Percentiles rank a stretch among this genome's conserved stretches.
These are phyloP conservation scores for Eutrema salsugineum DNA, from an alignment of 441 rosid species.

Conservation along the genomic window DNA sequence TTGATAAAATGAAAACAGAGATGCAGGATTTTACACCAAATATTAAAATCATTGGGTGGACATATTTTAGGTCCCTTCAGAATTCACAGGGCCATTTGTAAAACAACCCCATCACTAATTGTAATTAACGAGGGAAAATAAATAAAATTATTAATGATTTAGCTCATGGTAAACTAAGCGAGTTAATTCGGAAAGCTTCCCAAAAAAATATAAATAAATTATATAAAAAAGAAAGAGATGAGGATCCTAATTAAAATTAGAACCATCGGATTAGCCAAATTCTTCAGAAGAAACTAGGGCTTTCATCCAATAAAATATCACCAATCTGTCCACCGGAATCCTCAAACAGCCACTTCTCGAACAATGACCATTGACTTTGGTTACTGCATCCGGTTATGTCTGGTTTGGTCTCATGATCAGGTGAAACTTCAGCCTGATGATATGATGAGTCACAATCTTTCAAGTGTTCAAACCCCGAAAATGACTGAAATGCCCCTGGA, in stretches of 20 bases:
- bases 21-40: not conserved
- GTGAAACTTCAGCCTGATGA: conserved; percentile 46
- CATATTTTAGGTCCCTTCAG: not conserved
- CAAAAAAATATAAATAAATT: not conserved
- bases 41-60: conserved; percentile 14
- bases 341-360: conserved; percentile 78
- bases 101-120: not conserved
- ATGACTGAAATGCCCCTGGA: conserved; percentile 41
- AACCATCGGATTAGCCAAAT: conserved; percentile 13
- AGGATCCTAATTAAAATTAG: conserved; percentile 17
- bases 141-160: conserved; percentile 21
- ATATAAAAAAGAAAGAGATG: not conserved
- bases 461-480: conserved; percentile 47
- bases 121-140: conserved; percentile 1
- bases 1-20: not conserved
- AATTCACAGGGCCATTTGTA: not conserved
- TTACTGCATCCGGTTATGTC: conserved; percentile 26
- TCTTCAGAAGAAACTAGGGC: conserved; percentile 45
- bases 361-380: conserved; percentile 49
- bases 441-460: conserved; percentile 52
- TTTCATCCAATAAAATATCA: conserved; percentile 48
- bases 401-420: conserved; percentile 50
- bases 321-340: conserved; percentile 50
- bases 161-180: conserved; percentile 11
- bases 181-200: not conserved